Evolutionary conservation across 306 rosid species (phyloP).

Genomic region (Boehmeria nivea): DNA sequence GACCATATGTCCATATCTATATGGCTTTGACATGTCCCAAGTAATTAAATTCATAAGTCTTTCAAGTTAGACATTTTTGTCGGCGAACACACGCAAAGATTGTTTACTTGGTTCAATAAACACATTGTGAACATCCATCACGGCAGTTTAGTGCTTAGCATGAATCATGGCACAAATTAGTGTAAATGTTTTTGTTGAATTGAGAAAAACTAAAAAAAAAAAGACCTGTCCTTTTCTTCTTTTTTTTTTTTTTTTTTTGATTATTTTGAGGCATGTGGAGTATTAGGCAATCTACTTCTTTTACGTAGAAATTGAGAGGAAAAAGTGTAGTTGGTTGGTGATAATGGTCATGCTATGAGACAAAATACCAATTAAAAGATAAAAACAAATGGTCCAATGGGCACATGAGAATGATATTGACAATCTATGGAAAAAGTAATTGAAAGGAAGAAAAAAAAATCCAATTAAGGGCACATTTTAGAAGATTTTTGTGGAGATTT

Average conservation of each 20-base stretch:
- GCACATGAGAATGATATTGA: no score
- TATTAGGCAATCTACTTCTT: background rate
- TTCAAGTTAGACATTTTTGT: background rate
- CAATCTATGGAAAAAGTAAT: background rate
- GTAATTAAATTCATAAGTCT: background rate
- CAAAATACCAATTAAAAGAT: background rate
- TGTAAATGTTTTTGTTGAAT: background rate
- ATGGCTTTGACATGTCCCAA: background rate
- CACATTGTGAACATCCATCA: conserved; percentile 9
- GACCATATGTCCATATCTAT: no score
- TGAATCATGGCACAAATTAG: conserved; percentile 5
- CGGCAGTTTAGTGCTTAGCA: conserved; percentile 4
- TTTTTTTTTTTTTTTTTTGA: background rate
- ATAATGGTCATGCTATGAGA: conserved; percentile 14
- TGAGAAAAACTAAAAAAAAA: background rate
- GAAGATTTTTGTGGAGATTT: conserved; percentile 9
- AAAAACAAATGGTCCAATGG: no score
- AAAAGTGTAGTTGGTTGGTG: conserved; percentile 4
- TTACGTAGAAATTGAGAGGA: background rate
- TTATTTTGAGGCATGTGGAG: background rate
- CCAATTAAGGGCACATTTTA: no score
- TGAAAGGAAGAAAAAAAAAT: background rate
- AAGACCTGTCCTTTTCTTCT: background rate
- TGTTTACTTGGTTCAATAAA: conserved; percentile 2
- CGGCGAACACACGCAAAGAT: background rate